Conservation (phyloP, 768 basidiomycete species). For the Agaricus subrufescens region DNA sequence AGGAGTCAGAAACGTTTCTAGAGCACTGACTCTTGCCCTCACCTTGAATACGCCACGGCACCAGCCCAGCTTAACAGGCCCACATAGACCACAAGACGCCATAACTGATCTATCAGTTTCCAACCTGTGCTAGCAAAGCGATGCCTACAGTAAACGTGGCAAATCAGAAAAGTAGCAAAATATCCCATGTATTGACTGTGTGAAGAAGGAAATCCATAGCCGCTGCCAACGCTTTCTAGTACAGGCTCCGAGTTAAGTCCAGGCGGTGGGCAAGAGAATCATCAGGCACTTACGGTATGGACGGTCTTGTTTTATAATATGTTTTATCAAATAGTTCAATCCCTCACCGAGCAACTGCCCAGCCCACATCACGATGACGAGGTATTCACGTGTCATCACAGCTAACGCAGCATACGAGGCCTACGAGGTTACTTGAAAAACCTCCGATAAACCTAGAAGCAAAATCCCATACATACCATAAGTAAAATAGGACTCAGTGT, state of each 20-base stretch:
- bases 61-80: constrained; percentile 52
- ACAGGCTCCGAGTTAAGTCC: not conserved
- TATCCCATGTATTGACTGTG: constrained; percentile 92
- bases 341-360: constrained; percentile 73
- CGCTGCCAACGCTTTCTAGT: constrained; percentile 55
- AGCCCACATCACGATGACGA: constrained; percentile 80
- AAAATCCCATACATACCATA: constrained; percentile 42
- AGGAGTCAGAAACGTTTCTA: not conserved
- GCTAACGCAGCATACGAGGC: constrained; percentile 75
- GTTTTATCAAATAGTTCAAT: constrained; percentile 68
- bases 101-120: constrained; percentile 44
- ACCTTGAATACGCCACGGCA: constrained; percentile 80
- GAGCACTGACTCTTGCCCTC: constrained; percentile 12
- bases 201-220: constrained; percentile 86
- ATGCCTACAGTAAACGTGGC: constrained; percentile 71
- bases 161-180: constrained; percentile 70
- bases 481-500: constrained; percentile 68
- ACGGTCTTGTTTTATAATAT: constrained; percentile 59
- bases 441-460: not conserved
- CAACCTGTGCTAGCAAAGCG: constrained; percentile 53
- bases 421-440: constrained; percentile 27
- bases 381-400: constrained; percentile 71
- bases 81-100: constrained; percentile 41
- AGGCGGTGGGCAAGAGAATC: not conserved
- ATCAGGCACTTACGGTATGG: constrained; percentile 49